A percentile compares a stretch with the other conserved stretches of the same genome.
Conservation (phyloP, 2,329 filamentous ascomycete genomes). For the Sporothrix globosa region DNA sequence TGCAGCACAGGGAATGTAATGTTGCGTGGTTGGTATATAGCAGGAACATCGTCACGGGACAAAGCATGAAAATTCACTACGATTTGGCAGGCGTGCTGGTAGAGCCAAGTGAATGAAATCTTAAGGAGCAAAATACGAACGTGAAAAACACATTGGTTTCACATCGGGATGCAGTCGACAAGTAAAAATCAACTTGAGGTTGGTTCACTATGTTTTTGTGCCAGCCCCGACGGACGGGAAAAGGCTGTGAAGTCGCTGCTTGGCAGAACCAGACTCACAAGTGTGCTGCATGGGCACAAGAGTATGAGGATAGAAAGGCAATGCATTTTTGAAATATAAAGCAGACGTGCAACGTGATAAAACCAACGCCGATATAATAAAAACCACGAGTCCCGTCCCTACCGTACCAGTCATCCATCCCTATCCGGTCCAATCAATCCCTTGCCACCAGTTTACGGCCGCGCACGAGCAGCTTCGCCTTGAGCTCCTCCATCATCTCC, state of each 20-base stretch:
- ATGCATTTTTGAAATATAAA: constrained; percentile 22
- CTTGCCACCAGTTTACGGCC: constrained; percentile 51
- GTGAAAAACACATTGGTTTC: background rate
- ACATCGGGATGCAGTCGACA: background rate
- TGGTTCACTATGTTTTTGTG: background rate
- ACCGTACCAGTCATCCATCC: background rate
- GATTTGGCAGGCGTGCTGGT: background rate
- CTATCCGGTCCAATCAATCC: background rate
- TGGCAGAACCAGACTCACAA: background rate
- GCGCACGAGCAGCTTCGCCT: constrained; percentile 58
- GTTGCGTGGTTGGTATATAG: too few species aligned
- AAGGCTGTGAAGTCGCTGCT: too few species aligned
- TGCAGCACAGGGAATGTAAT: too few species aligned
- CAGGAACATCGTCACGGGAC: too few species aligned
- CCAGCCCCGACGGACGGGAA: background rate
- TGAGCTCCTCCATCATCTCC: constrained; percentile 59
- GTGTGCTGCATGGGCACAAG: too few species aligned
- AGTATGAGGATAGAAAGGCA: background rate
- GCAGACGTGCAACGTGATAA: constrained; percentile 7
- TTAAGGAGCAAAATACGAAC: background rate
- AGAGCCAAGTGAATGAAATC: too few species aligned
- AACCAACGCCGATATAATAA: constrained; percentile 15
- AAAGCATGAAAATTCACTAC: background rate
- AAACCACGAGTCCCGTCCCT: background rate
- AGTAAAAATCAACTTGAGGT: background rate